Evolutionary conservation across 352 stramenopile species (phyloP).

Genomic region (Salisapilia sapeloensis): DNA sequence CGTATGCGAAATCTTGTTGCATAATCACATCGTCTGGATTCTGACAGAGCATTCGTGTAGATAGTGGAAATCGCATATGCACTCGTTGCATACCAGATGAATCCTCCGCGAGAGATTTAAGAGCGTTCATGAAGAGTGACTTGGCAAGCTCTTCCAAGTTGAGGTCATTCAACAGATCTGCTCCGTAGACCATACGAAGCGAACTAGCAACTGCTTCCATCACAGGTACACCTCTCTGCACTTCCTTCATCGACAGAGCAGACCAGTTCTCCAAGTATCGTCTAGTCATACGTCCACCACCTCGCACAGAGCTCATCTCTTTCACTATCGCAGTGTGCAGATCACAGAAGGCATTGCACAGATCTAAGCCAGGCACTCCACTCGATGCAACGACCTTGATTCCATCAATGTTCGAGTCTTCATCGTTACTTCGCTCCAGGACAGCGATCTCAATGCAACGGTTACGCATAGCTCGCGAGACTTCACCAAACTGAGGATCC

Average conservation of each 20-base stretch:
- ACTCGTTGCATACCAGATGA: too few relatives aligned
- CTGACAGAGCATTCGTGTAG: slow-evolving; percentile 47
- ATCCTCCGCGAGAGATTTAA: slow-evolving; percentile 7
- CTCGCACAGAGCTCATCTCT: slow-evolving; percentile 11
- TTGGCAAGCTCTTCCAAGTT: slow-evolving; percentile 19
- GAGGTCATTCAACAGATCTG: slow-evolving; percentile 19
- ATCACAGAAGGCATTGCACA: slow-evolving; percentile 41
- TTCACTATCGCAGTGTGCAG: slow-evolving; percentile 31
- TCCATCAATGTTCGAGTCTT: slow-evolving; percentile 42
- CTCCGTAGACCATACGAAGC: slow-evolving; percentile 51
- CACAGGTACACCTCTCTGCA: slow-evolving; percentile 27
- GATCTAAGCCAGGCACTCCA: slow-evolving; percentile 43
- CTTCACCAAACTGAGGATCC: slow-evolving; percentile 91
- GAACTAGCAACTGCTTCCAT: slow-evolving; percentile 25
- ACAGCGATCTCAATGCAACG: slow-evolving; percentile 96
- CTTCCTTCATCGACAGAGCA: slow-evolving; percentile 35
- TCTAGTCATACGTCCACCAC: slow-evolving; percentile 29
- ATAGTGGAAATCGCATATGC: too few relatives aligned
- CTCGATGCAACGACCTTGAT: slow-evolving; percentile 34
- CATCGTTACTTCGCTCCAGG: slow-evolving; percentile 12
- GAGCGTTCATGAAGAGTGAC: slow-evolving; percentile 14
- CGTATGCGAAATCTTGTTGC: slow-evolving; percentile 35
- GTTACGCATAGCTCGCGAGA: slow-evolving; percentile 99
- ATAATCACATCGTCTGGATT: slow-evolving; percentile 26
- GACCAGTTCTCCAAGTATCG: slow-evolving; percentile 69